Evolutionary conservation across 257 asterid genomes (phyloP).

Genomic region (Euphrasia confusa): DNA sequence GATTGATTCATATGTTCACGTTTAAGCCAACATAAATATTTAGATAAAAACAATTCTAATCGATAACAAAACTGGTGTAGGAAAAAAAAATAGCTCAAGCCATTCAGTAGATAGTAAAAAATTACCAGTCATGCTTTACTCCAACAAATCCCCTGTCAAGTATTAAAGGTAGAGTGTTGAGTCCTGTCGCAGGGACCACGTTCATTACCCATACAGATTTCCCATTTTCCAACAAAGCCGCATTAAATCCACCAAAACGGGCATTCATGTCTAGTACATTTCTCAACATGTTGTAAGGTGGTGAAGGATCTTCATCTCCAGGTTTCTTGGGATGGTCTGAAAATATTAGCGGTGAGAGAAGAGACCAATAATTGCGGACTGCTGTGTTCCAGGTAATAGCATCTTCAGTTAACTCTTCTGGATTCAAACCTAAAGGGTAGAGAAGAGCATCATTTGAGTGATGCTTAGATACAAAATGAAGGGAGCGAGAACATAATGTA

Average conservation of each 20-base stretch:
- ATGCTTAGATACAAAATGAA: background rate
- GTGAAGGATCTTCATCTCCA: slow-evolving; percentile 98
- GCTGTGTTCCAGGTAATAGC: slow-evolving; percentile 68
- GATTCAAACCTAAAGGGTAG: slow-evolving; percentile 45
- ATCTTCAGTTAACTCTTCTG: slow-evolving; percentile 72
- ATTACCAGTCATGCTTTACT: slow-evolving; percentile 86
- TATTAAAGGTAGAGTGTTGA: slow-evolving; percentile 70
- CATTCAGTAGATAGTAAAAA: slow-evolving; percentile 15
- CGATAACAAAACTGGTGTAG: background rate
- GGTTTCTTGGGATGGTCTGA: slow-evolving; percentile 99
- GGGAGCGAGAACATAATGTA: too few relatives aligned
- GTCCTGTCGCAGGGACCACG: slow-evolving; percentile 76
- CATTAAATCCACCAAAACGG: slow-evolving; percentile 84
- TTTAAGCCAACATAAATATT: background rate
- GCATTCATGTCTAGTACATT: slow-evolving; percentile 99
- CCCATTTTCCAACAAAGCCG: slow-evolving; percentile 71
- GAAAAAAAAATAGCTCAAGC: background rate
- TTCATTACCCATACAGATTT: slow-evolving; percentile 98
- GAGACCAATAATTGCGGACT: slow-evolving; percentile 82
- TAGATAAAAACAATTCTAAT: background rate
- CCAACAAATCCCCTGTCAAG: slow-evolving; percentile 86
- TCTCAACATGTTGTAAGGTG: slow-evolving; percentile 98
- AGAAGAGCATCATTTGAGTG: slow-evolving; percentile 6
- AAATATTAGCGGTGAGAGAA: slow-evolving; percentile 88
- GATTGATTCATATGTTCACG: background rate